Percentiles rank a stretch among this genome's conserved stretches.
phyloP scores from a whole-genome alignment of 768 basidiomycete genomes.

The Crassisporium funariophilum region DNA sequence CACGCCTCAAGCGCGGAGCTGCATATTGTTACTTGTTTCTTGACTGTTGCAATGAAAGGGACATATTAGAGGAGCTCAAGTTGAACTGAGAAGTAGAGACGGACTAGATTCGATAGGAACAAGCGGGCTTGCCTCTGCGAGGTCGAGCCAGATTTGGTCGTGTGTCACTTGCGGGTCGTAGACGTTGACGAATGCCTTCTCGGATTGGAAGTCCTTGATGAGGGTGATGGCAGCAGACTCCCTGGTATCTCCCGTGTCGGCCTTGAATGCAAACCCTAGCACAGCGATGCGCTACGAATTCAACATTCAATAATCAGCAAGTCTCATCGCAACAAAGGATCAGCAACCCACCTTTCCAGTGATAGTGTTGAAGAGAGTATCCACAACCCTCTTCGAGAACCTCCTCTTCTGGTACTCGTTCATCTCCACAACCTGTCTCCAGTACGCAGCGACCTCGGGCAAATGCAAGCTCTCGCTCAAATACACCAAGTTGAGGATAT shows the following conservation, averaged over 20 bases:
- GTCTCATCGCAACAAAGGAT: not conserved
- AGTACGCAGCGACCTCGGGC: slow-evolving; percentile 96
- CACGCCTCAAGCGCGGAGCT: slow-evolving; percentile 84
- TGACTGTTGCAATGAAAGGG: slow-evolving; percentile 49
- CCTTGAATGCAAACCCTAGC: slow-evolving; percentile 98
- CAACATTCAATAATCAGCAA: slow-evolving; percentile 4
- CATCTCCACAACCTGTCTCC: slow-evolving; percentile 96
- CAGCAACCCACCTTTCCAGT: slow-evolving; percentile 81
- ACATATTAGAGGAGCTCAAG: slow-evolving; percentile 5
- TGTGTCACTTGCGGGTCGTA: slow-evolving; percentile 92
- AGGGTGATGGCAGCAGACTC: slow-evolving; percentile 96
- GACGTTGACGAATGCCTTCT: slow-evolving; percentile 82
- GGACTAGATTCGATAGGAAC: slow-evolving; percentile 66
- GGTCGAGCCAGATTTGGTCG: slow-evolving; percentile 85
- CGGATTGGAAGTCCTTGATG: slow-evolving; percentile 89
- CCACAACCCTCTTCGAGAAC: slow-evolving; percentile 95
- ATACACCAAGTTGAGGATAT: slow-evolving; percentile 98
- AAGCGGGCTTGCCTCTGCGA: slow-evolving; percentile 67
- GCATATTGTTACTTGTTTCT: slow-evolving; percentile 85
- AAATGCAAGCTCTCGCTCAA: slow-evolving; percentile 92
- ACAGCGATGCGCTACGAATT: slow-evolving; percentile 79
- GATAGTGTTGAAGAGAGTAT: slow-evolving; percentile 98
- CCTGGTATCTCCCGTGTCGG: slow-evolving; percentile 98
- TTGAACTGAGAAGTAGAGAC: slow-evolving; percentile 29
- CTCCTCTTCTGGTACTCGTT: slow-evolving; percentile 98